These are phyloP conservation scores for Gillenia trifoliata DNA, from an alignment of 306 rosid species.

Conservation along the genomic window DNA sequence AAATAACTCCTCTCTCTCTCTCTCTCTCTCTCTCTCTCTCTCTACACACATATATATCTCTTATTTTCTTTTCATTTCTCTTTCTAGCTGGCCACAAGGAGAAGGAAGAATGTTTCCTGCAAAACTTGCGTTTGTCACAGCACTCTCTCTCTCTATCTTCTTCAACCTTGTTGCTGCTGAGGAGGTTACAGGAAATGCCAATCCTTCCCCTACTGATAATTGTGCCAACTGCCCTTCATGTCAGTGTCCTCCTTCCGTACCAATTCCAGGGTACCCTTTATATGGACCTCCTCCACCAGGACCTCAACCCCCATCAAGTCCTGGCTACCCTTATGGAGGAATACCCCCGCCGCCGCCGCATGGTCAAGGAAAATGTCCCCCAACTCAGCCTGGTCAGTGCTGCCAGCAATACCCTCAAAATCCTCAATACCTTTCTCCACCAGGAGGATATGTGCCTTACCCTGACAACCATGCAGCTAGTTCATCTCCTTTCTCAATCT, in stretches of 20 bases:
- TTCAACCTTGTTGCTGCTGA: constrained; percentile 10
- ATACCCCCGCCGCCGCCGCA: constrained; percentile 2
- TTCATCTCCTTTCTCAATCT: constrained; percentile 4
- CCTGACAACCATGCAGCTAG: neutral
- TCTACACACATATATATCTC: neutral
- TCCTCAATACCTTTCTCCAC: constrained; percentile 22
- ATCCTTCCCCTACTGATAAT: constrained; percentile 8
- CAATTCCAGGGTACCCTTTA: constrained; percentile 11
- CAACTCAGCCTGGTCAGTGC: constrained; percentile 13
- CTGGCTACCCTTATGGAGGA: neutral
- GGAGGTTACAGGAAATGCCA: neutral
- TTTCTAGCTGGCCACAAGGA: neutral
- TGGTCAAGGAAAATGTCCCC: constrained; percentile 24
- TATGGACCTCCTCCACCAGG: constrained; percentile 16
- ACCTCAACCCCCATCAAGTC: neutral
- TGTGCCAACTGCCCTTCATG: constrained; percentile 20
- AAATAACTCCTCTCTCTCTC: too few species aligned
- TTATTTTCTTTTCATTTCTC: neutral
- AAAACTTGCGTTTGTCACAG: constrained; percentile 4
- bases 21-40: too few species aligned
- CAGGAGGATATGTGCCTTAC: constrained; percentile 22
- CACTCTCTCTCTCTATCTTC: constrained; percentile 7
- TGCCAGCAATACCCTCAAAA: constrained; percentile 12
- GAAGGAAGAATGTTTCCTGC: constrained; percentile 3
- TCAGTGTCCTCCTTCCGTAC: constrained; percentile 9